Percentiles rank a stretch among this genome's conserved stretches.
These are phyloP conservation scores for Coniferiporia sulphurascens DNA, from an alignment of 1,284 basidiomycete species.

Conservation along the genomic window DNA sequence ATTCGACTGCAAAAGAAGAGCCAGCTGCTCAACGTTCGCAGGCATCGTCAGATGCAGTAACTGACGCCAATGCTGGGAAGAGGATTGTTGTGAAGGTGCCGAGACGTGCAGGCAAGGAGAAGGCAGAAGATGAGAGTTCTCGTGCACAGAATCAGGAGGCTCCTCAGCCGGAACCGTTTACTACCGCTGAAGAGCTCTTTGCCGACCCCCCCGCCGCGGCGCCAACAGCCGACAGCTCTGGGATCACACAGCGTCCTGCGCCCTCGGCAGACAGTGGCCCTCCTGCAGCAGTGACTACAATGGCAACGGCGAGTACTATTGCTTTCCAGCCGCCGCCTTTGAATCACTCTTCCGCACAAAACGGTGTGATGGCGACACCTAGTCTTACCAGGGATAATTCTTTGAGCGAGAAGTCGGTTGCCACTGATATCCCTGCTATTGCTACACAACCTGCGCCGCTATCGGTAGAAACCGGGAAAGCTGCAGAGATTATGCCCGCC, in stretches of 20 bases:
- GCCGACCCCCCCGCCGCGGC: conserved; percentile 12
- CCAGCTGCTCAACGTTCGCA: conserved; percentile 21
- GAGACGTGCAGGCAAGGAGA: conserved; percentile 31
- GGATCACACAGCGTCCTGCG: not conserved
- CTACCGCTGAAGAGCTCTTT: conserved; percentile 32
- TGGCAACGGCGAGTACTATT: not conserved
- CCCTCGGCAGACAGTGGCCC: conserved; percentile 4
- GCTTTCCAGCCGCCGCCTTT: not conserved
- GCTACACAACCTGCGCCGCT: conserved; percentile 18
- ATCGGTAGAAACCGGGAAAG: conserved; percentile 19
- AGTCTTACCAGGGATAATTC: conserved; percentile 16
- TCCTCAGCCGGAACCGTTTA: conserved; percentile 22
- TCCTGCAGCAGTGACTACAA: conserved; percentile 16
- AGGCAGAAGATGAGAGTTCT: conserved; percentile 17
- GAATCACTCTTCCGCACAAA: not conserved
- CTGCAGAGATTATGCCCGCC: conserved; percentile 20
- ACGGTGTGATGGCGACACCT: conserved; percentile 10
- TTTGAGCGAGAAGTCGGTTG: conserved; percentile 12
- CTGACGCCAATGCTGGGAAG: conserved; percentile 34
- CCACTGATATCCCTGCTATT: not conserved
- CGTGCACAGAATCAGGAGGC: not conserved
- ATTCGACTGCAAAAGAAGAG: conserved; percentile 8
- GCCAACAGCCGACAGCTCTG: not conserved
- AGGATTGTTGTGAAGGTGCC: conserved; percentile 54
- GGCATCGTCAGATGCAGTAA: conserved; percentile 10